phyloP scores from a whole-genome alignment of 2,329 filamentous ascomycete genomes.

The Bipolaris victoriae region DNA sequence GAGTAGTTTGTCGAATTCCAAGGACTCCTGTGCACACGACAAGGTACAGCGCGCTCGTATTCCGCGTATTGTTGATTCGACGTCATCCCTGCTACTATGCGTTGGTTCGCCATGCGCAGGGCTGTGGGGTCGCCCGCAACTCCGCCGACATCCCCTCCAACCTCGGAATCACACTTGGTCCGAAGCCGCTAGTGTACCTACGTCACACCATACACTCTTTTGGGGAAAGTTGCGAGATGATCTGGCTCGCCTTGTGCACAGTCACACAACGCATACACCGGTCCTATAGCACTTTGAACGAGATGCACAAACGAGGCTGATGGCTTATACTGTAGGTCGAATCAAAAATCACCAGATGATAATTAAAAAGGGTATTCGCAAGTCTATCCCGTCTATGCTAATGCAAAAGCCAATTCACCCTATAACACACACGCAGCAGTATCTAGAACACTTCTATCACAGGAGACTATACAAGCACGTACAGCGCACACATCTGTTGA shows the following conservation, averaged over 20 bases:
- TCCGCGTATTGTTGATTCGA: constrained; percentile 16
- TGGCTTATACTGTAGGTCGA: background rate
- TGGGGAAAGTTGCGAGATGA: constrained; percentile 14
- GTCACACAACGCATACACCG: background rate
- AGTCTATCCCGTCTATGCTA: constrained; percentile 5
- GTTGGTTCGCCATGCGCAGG: constrained; percentile 8
- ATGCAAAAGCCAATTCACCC: background rate
- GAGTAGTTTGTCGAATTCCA: constrained; percentile 1
- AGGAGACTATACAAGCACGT: constrained; percentile 42
- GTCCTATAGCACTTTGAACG: background rate
- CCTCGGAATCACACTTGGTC: constrained; percentile 5
- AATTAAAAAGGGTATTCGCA: constrained; percentile 29
- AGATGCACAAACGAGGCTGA: background rate
- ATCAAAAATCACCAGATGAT: background rate
- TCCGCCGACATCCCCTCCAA: constrained; percentile 5
- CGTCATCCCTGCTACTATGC: constrained; percentile 21
- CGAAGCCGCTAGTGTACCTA: constrained; percentile 4
- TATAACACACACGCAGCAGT: background rate
- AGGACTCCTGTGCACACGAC: constrained; percentile 4
- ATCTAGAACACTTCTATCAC: background rate
- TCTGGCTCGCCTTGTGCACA: background rate
- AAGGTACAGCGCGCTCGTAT: background rate
- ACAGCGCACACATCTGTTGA: constrained; percentile 48
- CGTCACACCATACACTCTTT: constrained; percentile 12
- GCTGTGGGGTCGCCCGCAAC: constrained; percentile 20